A percentile compares a stretch with the other conserved stretches of the same genome.
Conservation (phyloP, 371 early-diverging fungal genomes). For the Mortierella sp. region DNA sequence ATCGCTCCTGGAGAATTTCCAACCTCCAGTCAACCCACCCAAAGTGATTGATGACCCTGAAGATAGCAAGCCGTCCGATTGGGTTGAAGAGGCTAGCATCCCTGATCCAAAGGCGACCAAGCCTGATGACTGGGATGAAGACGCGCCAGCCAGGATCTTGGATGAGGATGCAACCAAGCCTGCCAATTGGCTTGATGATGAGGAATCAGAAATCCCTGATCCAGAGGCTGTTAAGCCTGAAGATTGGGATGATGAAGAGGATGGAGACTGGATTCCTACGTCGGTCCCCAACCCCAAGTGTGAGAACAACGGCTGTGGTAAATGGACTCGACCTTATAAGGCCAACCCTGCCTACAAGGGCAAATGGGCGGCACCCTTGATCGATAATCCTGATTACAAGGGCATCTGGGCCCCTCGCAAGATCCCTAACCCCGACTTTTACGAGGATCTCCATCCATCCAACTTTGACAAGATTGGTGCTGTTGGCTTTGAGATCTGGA, state of each 20-base stretch:
- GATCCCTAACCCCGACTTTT: conserved; percentile 92
- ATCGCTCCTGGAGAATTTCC: conserved; percentile 86
- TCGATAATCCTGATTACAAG: conserved; percentile 96
- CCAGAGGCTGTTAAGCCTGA: conserved; percentile 93
- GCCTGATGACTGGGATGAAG: conserved; percentile 90
- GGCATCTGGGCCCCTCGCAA: conserved; percentile 92
- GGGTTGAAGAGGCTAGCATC: conserved; percentile 94
- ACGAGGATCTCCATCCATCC: conserved; percentile 70
- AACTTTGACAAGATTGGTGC: conserved; percentile 78
- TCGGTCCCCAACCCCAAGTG: conserved; percentile 82
- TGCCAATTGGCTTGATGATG: conserved; percentile 89
- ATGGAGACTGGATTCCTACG: conserved; percentile 93
- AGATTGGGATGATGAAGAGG: conserved; percentile 92
- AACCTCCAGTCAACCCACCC: conserved; percentile 79
- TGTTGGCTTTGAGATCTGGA: conserved; percentile 97
- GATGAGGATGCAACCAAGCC: conserved; percentile 94
- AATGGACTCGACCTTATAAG: conserved; percentile 72
- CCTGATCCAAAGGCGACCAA: conserved; percentile 87
- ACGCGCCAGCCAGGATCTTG: conserved; percentile 67
- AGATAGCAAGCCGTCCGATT: conserved; percentile 93
- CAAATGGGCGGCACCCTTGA: conserved; percentile 83
- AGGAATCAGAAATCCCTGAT: conserved; percentile 81
- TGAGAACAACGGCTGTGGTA: conserved; percentile 77
- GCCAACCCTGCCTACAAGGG: conserved; percentile 93
- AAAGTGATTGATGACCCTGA: conserved; percentile 93